Percentiles rank a stretch among this genome's conserved stretches.
Conservation (phyloP, 345 rosid genomes). For the Citrus maxima region DNA sequence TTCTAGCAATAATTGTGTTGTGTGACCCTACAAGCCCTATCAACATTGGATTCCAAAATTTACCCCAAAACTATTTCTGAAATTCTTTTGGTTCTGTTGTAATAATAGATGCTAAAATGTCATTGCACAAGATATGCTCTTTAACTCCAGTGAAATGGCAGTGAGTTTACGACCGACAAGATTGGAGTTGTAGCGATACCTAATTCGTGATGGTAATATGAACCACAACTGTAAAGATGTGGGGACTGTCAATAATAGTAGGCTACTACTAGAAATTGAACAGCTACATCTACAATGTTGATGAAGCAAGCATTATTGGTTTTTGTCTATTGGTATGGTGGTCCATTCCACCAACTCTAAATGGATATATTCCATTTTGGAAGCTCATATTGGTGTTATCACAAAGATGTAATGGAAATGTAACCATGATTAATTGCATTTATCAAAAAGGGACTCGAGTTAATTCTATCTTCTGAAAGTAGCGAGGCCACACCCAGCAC, state of each 20-base stretch:
- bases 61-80: neutral
- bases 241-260: slow-evolving; percentile 6
- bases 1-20: neutral
- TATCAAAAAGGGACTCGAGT: neutral
- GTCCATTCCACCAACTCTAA: neutral
- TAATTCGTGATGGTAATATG: neutral
- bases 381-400: neutral
- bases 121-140: neutral
- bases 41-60: slow-evolving; percentile 1
- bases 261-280: neutral
- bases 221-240: neutral
- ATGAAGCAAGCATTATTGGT: slow-evolving; percentile 1
- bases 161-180: neutral
- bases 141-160: neutral
- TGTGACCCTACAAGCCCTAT: neutral
- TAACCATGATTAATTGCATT: neutral
- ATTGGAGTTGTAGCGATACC: neutral
- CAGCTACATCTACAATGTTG: neutral
- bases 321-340: neutral
- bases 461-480: too few relatives aligned
- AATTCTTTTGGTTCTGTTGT: neutral
- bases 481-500: neutral
- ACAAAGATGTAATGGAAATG: neutral
- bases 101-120: neutral
- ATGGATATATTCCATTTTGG: neutral